Percentiles rank a stretch among this genome's conserved stretches.
phyloP scores from a whole-genome alignment of 495 filamentous ascomycete species.

The Penicillium soppii region DNA sequence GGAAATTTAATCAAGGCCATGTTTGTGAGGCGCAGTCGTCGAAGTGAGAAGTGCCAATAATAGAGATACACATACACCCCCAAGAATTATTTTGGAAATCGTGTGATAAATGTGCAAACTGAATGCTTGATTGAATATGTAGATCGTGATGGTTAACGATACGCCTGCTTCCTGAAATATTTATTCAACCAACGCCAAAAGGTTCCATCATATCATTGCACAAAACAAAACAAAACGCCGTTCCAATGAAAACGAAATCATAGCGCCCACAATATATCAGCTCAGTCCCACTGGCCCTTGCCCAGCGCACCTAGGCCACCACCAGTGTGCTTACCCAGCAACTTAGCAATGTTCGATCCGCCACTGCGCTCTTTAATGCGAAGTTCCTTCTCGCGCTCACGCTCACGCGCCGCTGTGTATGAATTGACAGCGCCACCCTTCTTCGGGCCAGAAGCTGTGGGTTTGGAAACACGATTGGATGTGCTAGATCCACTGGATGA shows the following conservation, averaged over 20 bases:
- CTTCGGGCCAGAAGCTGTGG: slow-evolving; percentile 56
- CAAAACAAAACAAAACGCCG: background rate
- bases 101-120: background rate
- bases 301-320: slow-evolving; percentile 33
- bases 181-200: background rate
- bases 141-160: background rate
- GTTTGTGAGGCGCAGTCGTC: background rate
- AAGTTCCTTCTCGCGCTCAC: slow-evolving; percentile 61
- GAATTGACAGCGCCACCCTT: slow-evolving; percentile 75
- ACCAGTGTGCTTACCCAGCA: slow-evolving; percentile 38
- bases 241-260: background rate
- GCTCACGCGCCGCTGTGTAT: slow-evolving; percentile 73
- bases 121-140: background rate
- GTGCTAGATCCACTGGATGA: slow-evolving; percentile 32
- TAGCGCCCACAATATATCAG: background rate
- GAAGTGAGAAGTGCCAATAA: background rate
- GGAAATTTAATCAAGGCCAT: background rate
- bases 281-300: slow-evolving; percentile 40
- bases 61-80: too few relatives aligned
- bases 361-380: slow-evolving; percentile 46
- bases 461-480: slow-evolving; percentile 39
- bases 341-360: slow-evolving; percentile 33
- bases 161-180: background rate
- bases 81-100: background rate
- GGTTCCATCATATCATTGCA: background rate